Base-by-base conservation (phyloP, 495 filamentous ascomycete species). In the Niebla homalea region DNA sequence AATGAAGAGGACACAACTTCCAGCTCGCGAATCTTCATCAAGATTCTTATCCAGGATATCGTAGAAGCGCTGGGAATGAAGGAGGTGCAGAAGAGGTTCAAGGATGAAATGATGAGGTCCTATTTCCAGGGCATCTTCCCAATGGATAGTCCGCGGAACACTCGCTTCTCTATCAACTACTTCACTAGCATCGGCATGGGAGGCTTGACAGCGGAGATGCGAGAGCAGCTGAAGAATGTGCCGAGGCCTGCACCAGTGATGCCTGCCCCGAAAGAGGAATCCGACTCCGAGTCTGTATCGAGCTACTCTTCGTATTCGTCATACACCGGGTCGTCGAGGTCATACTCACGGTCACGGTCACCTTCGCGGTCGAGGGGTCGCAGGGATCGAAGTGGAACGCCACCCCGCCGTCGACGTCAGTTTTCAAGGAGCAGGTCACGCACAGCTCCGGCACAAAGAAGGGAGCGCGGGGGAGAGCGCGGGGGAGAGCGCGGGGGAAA, bases 151-250 rank as follows among this genome's bases (percentile, higher is more conserved):
- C 79, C 87, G 7, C 79, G 84, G 50, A 87, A 94, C 65, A 90
- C 87, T 14, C 81, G 92, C 39, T 99, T 99, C 72, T 86, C 90
- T 18, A 93, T 97, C 78, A 99, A 99, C 65, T 99, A 94, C 69
- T 97, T 97, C 65, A 99, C 92, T 7, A 87, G 85, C 57, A 90
- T 99, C 62, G 87, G 88, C 51, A 89, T 99, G 82, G 92, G 92
- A 65, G 78, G 74, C 26, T 68, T 99, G 55, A 99, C 92, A 12
- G 93, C 97, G 56, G 85, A 88, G 56, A 95, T 97, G 90, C 80
- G 92, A 57, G 86, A 88, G 56, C 80, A 79, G 61, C 70, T 97
- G 48, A 85, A 88, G 62, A 94, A 88, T 60, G 77, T 84, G 59
- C 85, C 90, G 20, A 84, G 86, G 57, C 84, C 88, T 37, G 70